Conservation (phyloP, 108 stramenopile species). For the Craspedostauros australis region DNA sequence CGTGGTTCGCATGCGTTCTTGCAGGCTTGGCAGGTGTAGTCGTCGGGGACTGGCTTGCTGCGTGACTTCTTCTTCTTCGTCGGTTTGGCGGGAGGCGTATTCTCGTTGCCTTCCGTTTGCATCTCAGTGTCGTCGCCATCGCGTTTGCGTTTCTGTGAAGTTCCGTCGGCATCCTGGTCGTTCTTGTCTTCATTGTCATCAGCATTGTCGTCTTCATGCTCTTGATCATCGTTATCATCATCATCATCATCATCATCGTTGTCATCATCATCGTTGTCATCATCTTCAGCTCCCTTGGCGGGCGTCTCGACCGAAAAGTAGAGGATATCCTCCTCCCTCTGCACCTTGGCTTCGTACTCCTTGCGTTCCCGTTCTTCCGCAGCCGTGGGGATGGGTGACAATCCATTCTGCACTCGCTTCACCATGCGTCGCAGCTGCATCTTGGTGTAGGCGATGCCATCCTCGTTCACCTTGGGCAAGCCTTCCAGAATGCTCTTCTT, state of each 20-base stretch:
- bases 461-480: slow-evolving; percentile 43
- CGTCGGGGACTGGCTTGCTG: slow-evolving; percentile 67
- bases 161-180: slow-evolving; percentile 1
- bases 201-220: slow-evolving; percentile 18
- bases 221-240: slow-evolving; percentile 5
- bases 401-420: slow-evolving; percentile 73
- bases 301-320: slow-evolving; percentile 35
- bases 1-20: slow-evolving; percentile 55
- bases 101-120: not conserved
- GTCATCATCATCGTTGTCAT: slow-evolving; percentile 11
- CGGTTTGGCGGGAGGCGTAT: slow-evolving; percentile 7
- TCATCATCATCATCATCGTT: slow-evolving; percentile 18
- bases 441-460: slow-evolving; percentile 75
- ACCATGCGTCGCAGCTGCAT: slow-evolving; percentile 79
- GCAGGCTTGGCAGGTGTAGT: slow-evolving; percentile 81
- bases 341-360: slow-evolving; percentile 25
- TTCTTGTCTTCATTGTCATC: slow-evolving; percentile 3
- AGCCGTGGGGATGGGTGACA: slow-evolving; percentile 63
- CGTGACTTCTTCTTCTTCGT: slow-evolving; percentile 57
- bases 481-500: slow-evolving; percentile 28
- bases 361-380: slow-evolving; percentile 64
- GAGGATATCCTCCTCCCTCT: slow-evolving; percentile 64
- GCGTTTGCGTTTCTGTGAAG: not conserved
- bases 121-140: not conserved
- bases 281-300: slow-evolving; percentile 14